A percentile compares a stretch with the other conserved stretches of the same genome.
Evolutionary conservation across 2,329 filamentous ascomycete genomes (phyloP).

Genomic region (Fusarium denticulatum): DNA sequence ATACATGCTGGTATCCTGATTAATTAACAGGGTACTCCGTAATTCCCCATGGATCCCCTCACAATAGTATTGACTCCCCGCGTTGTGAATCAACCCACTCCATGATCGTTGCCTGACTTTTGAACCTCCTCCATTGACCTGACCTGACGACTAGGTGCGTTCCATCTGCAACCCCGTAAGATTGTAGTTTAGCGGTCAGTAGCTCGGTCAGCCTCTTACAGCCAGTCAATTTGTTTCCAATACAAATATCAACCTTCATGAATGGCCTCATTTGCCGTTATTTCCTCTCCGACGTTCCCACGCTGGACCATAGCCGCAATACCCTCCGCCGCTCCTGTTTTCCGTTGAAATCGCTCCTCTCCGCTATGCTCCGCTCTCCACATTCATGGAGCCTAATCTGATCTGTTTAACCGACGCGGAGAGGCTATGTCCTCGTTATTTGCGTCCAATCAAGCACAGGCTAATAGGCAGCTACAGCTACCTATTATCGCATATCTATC

Average conservation of each 20-base stretch:
- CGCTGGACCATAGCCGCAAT: not conserved
- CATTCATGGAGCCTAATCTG: slow-evolving; percentile 27
- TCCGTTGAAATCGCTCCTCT: slow-evolving; percentile 11
- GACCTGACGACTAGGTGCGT: slow-evolving; percentile 14
- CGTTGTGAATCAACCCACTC: slow-evolving; percentile 29
- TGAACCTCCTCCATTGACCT: slow-evolving; percentile 11
- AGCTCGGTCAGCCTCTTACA: not conserved
- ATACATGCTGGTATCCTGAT: not conserved
- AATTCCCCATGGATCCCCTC: slow-evolving; percentile 16
- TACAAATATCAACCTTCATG: not conserved
- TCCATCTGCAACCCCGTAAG: slow-evolving; percentile 5
- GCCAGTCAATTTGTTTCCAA: slow-evolving; percentile 21
- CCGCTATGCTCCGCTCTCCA: slow-evolving; percentile 34
- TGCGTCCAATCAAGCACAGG: slow-evolving; percentile 38
- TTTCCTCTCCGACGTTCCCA: not conserved
- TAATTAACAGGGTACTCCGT: slow-evolving; percentile 11
- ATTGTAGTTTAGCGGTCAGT: slow-evolving; percentile 24
- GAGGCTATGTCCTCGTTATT: slow-evolving; percentile 1
- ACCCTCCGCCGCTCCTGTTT: slow-evolving; percentile 18
- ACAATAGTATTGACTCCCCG: slow-evolving; percentile 1
- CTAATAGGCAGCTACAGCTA: slow-evolving; percentile 19
- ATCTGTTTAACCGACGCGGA: slow-evolving; percentile 39
- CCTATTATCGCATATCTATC: slow-evolving; percentile 36
- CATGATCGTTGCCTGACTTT: slow-evolving; percentile 34
- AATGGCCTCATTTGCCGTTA: slow-evolving; percentile 30